Evolutionary conservation across 169 alveolate genomes (phyloP).

Genomic region (Plasmodium malariae): DNA sequence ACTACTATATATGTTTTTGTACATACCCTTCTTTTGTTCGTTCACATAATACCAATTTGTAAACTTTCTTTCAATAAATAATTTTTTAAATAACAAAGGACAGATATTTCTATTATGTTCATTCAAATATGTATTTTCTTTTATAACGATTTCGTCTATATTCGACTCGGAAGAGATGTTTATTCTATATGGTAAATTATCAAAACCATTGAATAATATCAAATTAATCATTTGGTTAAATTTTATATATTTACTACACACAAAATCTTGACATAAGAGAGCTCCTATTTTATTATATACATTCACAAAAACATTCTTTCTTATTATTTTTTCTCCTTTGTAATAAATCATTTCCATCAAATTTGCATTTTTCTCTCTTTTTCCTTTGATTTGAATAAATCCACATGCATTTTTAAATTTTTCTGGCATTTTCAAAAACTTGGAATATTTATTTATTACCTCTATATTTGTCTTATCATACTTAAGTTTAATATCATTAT

Average conservation of each 20-base stretch:
- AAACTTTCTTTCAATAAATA: conserved; percentile 20
- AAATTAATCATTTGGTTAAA: conserved; percentile 13
- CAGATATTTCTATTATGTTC: not conserved
- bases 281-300: conserved; percentile 36
- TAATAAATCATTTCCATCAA: conserved; percentile 3
- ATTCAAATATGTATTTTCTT: conserved; percentile 12
- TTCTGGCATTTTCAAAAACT: not conserved
- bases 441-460: not conserved
- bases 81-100: conserved; percentile 1
- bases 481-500: conserved; percentile 1
- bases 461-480: conserved; percentile 5
- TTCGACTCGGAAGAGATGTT: not conserved
- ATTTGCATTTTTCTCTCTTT: not conserved
- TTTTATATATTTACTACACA: conserved; percentile 61
- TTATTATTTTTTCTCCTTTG: conserved; percentile 3
- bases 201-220: conserved; percentile 52
- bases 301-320: not conserved
- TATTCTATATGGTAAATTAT: conserved; percentile 4
- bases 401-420: conserved; percentile 30
- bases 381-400: conserved; percentile 27
- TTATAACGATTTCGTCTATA: conserved; percentile 1
- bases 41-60: not conserved
- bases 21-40: not conserved
- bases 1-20: conserved; percentile 8
- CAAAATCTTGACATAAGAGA: conserved; percentile 62